These are phyloP conservation scores for Tolypocladium inflatum DNA, from an alignment of 2,329 filamentous ascomycete species.

Conservation along the genomic window DNA sequence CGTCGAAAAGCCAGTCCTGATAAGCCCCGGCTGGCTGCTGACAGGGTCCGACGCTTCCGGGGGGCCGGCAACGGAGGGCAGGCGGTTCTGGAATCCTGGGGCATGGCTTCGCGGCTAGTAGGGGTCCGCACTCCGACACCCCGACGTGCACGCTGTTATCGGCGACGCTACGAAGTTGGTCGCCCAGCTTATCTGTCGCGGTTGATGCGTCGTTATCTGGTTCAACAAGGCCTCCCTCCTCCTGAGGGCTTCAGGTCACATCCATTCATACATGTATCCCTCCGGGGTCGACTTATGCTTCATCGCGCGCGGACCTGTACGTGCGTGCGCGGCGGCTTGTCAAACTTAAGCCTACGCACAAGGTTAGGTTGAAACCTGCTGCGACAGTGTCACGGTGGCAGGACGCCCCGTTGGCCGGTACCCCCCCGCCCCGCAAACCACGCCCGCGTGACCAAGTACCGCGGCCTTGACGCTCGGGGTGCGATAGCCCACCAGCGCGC, in stretches of 20 bases:
- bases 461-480: not conserved
- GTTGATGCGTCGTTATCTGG: too few relatives aligned
- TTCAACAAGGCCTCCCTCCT: too few relatives aligned
- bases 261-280: too few relatives aligned
- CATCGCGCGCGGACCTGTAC: too few relatives aligned
- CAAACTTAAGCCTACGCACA: too few relatives aligned
- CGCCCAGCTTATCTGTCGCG: too few relatives aligned
- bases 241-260: too few relatives aligned
- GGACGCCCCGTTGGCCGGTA: not conserved
- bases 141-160: slow-evolving; percentile 1
- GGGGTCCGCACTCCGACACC: too few relatives aligned
- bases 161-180: not conserved
- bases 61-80: not conserved
- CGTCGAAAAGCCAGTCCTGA: not conserved
- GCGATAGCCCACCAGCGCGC: not conserved
- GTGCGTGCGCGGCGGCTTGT: too few relatives aligned
- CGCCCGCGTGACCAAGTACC: not conserved
- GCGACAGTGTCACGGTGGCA: not conserved
- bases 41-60: not conserved
- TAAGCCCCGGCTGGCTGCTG: not conserved
- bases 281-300: too few relatives aligned
- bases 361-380: not conserved
- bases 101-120: not conserved
- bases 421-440: not conserved
- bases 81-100: not conserved